Percentiles rank a stretch among this genome's conserved stretches.
Conservation (phyloP, 2,329 filamentous ascomycete genomes). For the Calonectria montana region DNA sequence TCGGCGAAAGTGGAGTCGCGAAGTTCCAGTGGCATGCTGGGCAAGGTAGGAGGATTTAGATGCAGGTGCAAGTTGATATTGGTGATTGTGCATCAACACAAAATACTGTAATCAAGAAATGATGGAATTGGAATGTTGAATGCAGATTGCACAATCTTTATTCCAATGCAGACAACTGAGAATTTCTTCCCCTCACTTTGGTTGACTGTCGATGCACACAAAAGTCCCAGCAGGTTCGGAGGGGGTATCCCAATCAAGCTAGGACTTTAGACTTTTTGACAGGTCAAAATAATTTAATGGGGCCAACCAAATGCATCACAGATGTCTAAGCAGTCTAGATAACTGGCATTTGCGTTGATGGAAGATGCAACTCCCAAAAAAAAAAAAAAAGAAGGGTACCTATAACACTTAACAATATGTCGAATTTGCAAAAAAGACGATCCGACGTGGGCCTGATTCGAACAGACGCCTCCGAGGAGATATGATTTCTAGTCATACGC, state of each 20-base stretch:
- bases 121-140: not conserved
- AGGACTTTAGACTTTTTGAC: not conserved
- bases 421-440: not conserved
- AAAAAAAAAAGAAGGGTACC: not conserved
- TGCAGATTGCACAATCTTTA: not conserved
- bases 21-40: not conserved
- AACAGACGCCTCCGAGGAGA: slow-evolving; percentile 28
- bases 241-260: not conserved
- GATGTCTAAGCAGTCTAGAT: not conserved
- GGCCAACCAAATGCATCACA: not conserved
- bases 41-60: not conserved
- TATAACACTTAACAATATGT: too few relatives aligned
- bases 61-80: not conserved
- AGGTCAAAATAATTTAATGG: not conserved
- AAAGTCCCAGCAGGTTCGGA: not conserved
- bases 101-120: not conserved
- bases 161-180: not conserved
- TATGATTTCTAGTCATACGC: slow-evolving; percentile 29
- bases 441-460: slow-evolving; percentile 24
- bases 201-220: not conserved
- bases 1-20: not conserved
- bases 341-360: too few relatives aligned
- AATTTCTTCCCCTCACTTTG: not conserved
- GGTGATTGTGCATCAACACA: not conserved
- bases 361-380: not conserved